Evolutionary conservation across 192 early-diverging fungal species (phyloP), one percentile per base, ranked within the genome.

Genomic region (Coemansia sp.): DNA sequence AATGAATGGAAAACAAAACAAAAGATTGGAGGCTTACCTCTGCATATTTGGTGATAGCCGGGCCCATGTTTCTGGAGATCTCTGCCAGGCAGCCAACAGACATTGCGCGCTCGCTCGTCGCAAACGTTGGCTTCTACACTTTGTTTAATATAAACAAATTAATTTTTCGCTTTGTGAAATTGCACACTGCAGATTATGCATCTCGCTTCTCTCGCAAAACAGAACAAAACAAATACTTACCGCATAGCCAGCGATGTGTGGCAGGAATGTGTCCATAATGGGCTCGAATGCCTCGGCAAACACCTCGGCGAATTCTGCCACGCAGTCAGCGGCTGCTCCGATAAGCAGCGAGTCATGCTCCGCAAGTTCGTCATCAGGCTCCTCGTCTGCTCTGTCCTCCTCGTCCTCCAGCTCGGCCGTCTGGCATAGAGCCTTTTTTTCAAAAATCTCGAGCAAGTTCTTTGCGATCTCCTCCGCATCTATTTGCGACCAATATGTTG

Each of bases 31-130:
- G n/a, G 62, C 71, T 67, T 82, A 85, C 84, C 61, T 81, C 74
- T 35, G 74, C 70, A 54, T 81, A 81, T 33, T 81, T 81, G 62
- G 79, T 81, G 36, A 81, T 73, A 33, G 55, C 70, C 0, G 70
- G 70, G 10, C 74, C 74, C 79, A 81, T 92, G 87, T 76, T 76
- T 64, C 76, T 76, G 23, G 79, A 83, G 48, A 88, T 86, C 82
- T 96, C 94, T 23, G 91, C 91, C 54, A 96, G 72, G 57, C 89
- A 92, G 10, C 94, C 94, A 45, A 93, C 86, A 9, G 93, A 91
- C 92, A 95, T 94, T 42, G 90, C 92, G 40, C 94, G 90, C 71
- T 96, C 94, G 54, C 87, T 83, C 23, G 83, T 75, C 4, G 87
- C 84, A 63, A 87, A 85, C 19, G 84, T 65, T 40, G 85, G 75